Percentiles rank a stretch among this genome's conserved stretches.
phyloP scores from a whole-genome alignment of 768 basidiomycete species.

The Boletus bicolor region DNA sequence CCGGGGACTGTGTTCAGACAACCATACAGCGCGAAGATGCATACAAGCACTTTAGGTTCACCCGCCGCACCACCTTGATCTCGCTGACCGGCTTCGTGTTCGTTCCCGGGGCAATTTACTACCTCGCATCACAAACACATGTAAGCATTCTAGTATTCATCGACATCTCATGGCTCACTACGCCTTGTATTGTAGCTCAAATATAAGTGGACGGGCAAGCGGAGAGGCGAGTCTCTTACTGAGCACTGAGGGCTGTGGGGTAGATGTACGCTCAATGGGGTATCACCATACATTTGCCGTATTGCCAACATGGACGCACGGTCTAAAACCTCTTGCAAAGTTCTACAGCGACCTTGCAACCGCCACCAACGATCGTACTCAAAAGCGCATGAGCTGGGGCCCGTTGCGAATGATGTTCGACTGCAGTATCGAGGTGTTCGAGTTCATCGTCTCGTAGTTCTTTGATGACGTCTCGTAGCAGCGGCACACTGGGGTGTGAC shows the following conservation, averaged over 20 bases:
- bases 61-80: conserved; percentile 60
- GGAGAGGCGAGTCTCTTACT: conserved; percentile 42
- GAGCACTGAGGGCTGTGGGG: conserved; percentile 19
- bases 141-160: conserved; percentile 34
- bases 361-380: conserved; percentile 78
- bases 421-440: conserved; percentile 89
- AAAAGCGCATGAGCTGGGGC: conserved; percentile 90
- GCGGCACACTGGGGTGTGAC: conserved; percentile 73
- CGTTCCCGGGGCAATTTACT: conserved; percentile 54
- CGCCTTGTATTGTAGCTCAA: conserved; percentile 36
- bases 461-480: conserved; percentile 66
- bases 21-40: conserved; percentile 68
- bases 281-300: conserved; percentile 1
- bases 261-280: not conserved
- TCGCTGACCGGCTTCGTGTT: conserved; percentile 60
- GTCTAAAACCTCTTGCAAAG: conserved; percentile 76
- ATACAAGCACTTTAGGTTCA: conserved; percentile 84
- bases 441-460: conserved; percentile 95
- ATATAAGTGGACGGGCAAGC: conserved; percentile 54
- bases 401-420: conserved; percentile 81
- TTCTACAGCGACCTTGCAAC: conserved; percentile 89
- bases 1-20: not conserved
- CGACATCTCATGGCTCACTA: conserved; percentile 6
- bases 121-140: conserved; percentile 40
- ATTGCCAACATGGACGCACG: not conserved